phyloP scores from a whole-genome alignment of 129 eudicot genomes.

The Arctium lappa region DNA sequence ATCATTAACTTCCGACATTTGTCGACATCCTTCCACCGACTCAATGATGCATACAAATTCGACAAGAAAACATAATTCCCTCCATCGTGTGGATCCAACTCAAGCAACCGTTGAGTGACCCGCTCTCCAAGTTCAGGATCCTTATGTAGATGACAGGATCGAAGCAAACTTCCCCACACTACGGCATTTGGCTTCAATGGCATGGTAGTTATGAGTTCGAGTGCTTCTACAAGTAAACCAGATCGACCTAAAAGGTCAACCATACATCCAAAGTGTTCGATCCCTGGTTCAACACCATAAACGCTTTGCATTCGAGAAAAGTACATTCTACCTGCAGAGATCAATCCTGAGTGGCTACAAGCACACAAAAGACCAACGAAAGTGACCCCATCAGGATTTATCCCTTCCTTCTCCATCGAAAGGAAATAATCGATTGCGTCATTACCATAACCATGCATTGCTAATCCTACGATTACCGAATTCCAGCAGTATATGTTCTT shows the following conservation, averaged over 20 bases:
- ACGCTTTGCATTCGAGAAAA: constrained; percentile 40
- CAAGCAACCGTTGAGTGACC: constrained; percentile 40
- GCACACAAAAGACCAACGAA: constrained; percentile 50
- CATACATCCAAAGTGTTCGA: constrained; percentile 60
- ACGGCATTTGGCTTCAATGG: constrained; percentile 46
- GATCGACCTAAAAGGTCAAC: constrained; percentile 65
- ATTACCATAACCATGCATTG: constrained; percentile 47
- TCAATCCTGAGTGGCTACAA: constrained; percentile 53
- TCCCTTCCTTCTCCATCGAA: constrained; percentile 38
- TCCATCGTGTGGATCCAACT: constrained; percentile 56
- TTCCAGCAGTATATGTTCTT: constrained; percentile 59
- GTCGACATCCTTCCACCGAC: constrained; percentile 54
- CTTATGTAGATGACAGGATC: constrained; percentile 50
- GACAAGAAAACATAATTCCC: constrained; percentile 58
- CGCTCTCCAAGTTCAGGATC: constrained; percentile 31
- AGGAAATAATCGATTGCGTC: constrained; percentile 36
- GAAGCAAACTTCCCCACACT: constrained; percentile 63
- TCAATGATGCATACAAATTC: constrained; percentile 47
- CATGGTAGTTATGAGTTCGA: constrained; percentile 42
- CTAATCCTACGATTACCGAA: constrained; percentile 47
- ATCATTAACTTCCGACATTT: constrained; percentile 40
- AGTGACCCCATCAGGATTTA: constrained; percentile 49
- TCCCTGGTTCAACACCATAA: constrained; percentile 48
- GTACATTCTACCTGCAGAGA: constrained; percentile 40
- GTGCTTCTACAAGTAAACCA: constrained; percentile 53